phyloP scores from a whole-genome alignment of 495 filamentous ascomycete species.

The Penicillium odoratum region DNA sequence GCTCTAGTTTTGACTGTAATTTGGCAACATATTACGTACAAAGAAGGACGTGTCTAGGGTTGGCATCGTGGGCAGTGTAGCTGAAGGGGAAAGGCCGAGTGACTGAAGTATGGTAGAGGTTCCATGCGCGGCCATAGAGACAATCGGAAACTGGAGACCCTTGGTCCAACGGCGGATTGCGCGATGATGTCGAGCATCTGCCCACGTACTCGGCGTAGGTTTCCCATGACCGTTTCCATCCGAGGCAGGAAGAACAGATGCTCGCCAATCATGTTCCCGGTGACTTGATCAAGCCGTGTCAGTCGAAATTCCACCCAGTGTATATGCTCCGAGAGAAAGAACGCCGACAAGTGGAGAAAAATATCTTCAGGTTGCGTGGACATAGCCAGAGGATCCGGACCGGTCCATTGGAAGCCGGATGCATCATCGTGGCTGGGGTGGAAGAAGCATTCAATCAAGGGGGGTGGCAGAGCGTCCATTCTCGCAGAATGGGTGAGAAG shows the following conservation, averaged over 20 bases:
- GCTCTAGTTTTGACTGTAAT: neutral
- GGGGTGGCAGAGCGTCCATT: neutral
- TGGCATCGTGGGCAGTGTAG: slow-evolving; percentile 1
- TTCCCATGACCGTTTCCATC: slow-evolving; percentile 6
- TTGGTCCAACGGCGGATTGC: neutral
- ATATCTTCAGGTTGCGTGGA: slow-evolving; percentile 6
- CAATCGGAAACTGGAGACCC: slow-evolving; percentile 1
- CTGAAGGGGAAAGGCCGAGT: neutral
- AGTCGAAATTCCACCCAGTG: slow-evolving; percentile 13
- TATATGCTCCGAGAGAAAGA: slow-evolving; percentile 2
- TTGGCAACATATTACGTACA: neutral
- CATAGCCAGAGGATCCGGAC: slow-evolving; percentile 6
- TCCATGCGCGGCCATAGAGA: slow-evolving; percentile 8
- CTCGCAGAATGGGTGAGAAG: neutral
- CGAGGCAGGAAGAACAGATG: slow-evolving; percentile 14
- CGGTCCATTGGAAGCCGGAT: slow-evolving; percentile 7
- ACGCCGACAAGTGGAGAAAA: slow-evolving; percentile 10
- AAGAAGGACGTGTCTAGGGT: neutral
- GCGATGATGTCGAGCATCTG: slow-evolving; percentile 10
- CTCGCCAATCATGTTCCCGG: slow-evolving; percentile 4
- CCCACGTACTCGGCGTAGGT: slow-evolving; percentile 7
- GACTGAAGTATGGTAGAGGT: neutral
- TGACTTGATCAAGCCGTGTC: neutral
- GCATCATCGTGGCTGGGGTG: neutral
- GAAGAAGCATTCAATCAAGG: slow-evolving; percentile 8